Percentiles rank a stretch among this genome's conserved stretches.
phyloP scores from a whole-genome alignment of 2,329 filamentous ascomycete genomes.

The Fusarium austroafricanum region DNA sequence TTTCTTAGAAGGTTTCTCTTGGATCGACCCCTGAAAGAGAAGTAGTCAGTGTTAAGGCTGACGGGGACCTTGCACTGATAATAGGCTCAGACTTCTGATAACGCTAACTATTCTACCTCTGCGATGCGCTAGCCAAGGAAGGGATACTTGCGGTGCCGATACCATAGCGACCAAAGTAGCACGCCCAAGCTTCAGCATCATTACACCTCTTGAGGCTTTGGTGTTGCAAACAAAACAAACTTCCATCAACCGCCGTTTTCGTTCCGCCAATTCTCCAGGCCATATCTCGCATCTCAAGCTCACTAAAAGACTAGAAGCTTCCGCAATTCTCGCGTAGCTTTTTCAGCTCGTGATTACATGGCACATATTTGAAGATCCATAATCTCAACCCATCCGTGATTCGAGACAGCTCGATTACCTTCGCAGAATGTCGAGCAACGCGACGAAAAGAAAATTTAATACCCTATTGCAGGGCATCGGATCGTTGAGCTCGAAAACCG shows the following conservation, averaged over 20 bases:
- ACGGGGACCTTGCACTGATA: too few species aligned
- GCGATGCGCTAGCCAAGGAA: background rate
- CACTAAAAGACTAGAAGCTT: background rate
- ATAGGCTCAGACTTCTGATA: background rate
- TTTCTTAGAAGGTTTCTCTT: background rate
- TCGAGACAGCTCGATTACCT: background rate
- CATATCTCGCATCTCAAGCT: background rate
- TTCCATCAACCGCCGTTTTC: background rate
- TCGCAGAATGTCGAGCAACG: slow-evolving; percentile 66
- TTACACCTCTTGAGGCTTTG: slow-evolving; percentile 10
- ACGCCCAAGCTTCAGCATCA: slow-evolving; percentile 16
- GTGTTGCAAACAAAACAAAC: slow-evolving; percentile 30
- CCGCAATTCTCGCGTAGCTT: background rate
- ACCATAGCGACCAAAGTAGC: slow-evolving; percentile 19
- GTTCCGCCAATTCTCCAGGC: background rate
- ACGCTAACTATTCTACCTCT: slow-evolving; percentile 1
- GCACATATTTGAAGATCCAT: background rate
- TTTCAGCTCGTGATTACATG: background rate
- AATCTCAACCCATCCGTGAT: background rate
- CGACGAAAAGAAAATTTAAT: slow-evolving; percentile 88
- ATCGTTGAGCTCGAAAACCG: slow-evolving; percentile 50
- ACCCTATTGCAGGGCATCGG: slow-evolving; percentile 76
- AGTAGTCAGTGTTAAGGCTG: background rate
- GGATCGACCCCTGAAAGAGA: background rate
- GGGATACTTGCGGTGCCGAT: slow-evolving; percentile 5